Base-by-base conservation (phyloP, 306 rosid genomes). In the Trifolium pratense region DNA sequence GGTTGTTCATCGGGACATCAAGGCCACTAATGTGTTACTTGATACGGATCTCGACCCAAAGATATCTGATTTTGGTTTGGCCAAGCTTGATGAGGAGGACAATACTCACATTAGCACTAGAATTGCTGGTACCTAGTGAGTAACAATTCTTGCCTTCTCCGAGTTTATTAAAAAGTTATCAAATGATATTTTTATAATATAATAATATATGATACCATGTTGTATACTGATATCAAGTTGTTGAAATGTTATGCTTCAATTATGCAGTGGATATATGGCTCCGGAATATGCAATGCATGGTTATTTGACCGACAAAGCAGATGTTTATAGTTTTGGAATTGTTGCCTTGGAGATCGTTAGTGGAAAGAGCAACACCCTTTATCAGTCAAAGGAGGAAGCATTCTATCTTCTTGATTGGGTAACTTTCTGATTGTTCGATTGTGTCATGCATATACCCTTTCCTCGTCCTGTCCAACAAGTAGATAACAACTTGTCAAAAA, bases 301-400 rank as follows among this genome's bases (percentile, higher is more conserved):
- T 66, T 84, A 89, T 78, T 70, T 91, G 32, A 91, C 92, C 0
- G 85, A 91, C 17, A 91, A 91, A 78, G 93, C 93, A 59, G 93
- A 91, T 78, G 90, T 89, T 3, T 89, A 89, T 52, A 91, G 96
- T 63, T 89, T 84, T 29, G 96, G 96, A 25, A 69, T 91, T 23
- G 86, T 89, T 9, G 77, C 67, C 3, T 71, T 86, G 63, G 93
- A 92, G 71, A 83, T 85, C 17, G 66, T 85, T 4, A 80, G 84
- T 14, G 82, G 82, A 52, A 82, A 66, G 39, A 71, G 72, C 65
- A 88, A 88, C 71, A 81, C 85, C 4, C 60, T 67, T 6, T 42
- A 70, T 9, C 37, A 60, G 10, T n/a, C 87, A 9, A 79, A 75
- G 63, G 75, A 80, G 9, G 84, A 78, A 43, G 73, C 55, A 3